phyloP scores from a whole-genome alignment of 805 yeast species.

The Kluyveromyces aestuarii region DNA sequence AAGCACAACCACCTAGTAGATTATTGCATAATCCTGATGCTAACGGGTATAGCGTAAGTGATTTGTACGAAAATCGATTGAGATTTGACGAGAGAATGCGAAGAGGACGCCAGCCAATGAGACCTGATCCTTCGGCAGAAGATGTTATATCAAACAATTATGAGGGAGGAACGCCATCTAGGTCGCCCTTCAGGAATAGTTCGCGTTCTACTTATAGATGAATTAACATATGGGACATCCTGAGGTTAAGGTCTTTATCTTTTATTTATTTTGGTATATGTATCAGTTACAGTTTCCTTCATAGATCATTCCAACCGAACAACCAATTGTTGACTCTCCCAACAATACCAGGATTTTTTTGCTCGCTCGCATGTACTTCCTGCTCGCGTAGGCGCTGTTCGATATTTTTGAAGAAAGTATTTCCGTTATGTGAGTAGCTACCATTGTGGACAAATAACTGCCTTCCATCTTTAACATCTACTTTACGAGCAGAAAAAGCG shows the following conservation, averaged over 20 bases:
- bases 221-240: not conserved
- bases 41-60: conserved; percentile 5
- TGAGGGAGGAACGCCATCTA: conserved; percentile 4
- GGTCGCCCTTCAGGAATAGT: not conserved
- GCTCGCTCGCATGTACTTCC: conserved; percentile 10
- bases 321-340: conserved; percentile 37
- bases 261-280: not conserved
- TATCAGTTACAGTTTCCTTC: conserved; percentile 1
- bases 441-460: conserved; percentile 29
- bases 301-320: conserved; percentile 48
- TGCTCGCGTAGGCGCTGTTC: conserved; percentile 24
- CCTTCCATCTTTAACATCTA: conserved; percentile 36
- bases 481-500: conserved; percentile 16
- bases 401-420: conserved; percentile 19
- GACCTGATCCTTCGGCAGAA: not conserved
- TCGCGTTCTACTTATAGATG: not conserved
- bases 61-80: conserved; percentile 3
- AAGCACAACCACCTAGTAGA: not conserved
- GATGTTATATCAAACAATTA: not conserved
- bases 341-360: conserved; percentile 15
- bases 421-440: conserved; percentile 10
- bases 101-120: conserved; percentile 4
- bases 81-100: conserved; percentile 6
- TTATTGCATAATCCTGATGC: conserved; percentile 1
- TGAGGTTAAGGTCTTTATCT: not conserved